These are phyloP conservation scores for Pilatotrama ljubarskyi DNA, from an alignment of 768 basidiomycete species.

Conservation along the genomic window DNA sequence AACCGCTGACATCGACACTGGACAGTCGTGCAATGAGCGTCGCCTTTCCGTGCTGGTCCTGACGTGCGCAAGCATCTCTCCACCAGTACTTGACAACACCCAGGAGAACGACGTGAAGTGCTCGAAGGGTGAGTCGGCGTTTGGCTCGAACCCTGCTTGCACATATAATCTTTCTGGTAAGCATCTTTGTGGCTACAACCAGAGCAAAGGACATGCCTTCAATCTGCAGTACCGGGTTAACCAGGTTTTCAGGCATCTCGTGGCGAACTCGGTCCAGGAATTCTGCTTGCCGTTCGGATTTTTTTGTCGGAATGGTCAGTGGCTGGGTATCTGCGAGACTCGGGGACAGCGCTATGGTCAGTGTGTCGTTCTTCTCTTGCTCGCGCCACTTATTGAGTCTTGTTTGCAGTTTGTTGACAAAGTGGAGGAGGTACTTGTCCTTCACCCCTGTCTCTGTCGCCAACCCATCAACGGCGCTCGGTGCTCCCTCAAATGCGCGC, in stretches of 20 bases:
- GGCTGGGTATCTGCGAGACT: too few species aligned
- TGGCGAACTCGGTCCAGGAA: slow-evolving; percentile 35
- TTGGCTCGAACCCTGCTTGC: slow-evolving; percentile 40
- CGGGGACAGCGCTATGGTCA: too few species aligned
- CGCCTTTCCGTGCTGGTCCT: slow-evolving; percentile 28
- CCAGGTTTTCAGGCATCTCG: neutral
- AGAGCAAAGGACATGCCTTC: neutral
- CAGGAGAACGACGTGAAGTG: slow-evolving; percentile 43
- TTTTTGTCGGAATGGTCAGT: neutral
- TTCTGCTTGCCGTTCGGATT: slow-evolving; percentile 21
- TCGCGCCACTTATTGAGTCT: slow-evolving; percentile 21
- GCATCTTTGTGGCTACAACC: neutral
- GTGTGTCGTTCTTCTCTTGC: slow-evolving; percentile 2
- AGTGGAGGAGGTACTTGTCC: slow-evolving; percentile 33
- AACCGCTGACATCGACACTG: slow-evolving; percentile 33
- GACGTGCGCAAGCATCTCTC: slow-evolving; percentile 34
- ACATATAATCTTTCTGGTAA: neutral
- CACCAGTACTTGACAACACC: slow-evolving; percentile 51
- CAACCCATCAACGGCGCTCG: neutral
- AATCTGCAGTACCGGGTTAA: neutral
- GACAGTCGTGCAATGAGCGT: slow-evolving; percentile 30
- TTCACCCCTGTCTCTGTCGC: slow-evolving; percentile 35
- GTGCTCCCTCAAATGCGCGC: neutral
- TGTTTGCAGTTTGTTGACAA: slow-evolving; percentile 25
- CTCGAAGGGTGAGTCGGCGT: slow-evolving; percentile 46